Base-by-base conservation (phyloP, 306 rosid species). In the Cucumis hystrix region DNA sequence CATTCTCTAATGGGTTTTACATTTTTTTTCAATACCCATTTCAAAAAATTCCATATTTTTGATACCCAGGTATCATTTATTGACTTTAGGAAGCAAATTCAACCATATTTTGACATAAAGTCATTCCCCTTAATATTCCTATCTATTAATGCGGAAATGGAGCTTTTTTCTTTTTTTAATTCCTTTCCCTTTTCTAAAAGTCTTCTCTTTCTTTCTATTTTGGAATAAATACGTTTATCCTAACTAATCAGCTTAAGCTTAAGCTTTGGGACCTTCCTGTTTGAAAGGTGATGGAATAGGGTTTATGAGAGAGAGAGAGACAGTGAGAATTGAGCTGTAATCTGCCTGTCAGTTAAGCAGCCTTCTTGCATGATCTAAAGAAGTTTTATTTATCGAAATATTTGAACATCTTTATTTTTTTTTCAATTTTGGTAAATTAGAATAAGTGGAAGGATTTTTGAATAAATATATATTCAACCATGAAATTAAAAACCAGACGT, bases 281-380 rank as follows among this genome's bases (percentile, higher is more conserved):
- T 23, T 23, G 37, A 51, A 66, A 12, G 55, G 65, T 61, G 80
- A 79, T 66, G 81, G 87, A 77, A 86, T 89, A 83, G 91, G 93
- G 88, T 85, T 82, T 78, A 52, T 80, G 89, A 84, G 82, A 81
- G 84, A 78, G 68, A 40, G 77, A n/a, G 72, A 25, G 86, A 71
- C 69, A 4, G 81, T 7, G 64, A 47, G 59, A 58, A 87, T 93
- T 93, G 83, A 96, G 99, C 98, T 96, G 97, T 89, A 92, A 91
- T 67, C 84, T 80, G 86, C 71, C 91, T 96, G 99, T 96, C 92
- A 87, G 93, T 89, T 85, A 83, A 83, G 89, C 98, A 89, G 98
- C 85, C 83, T 91, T 96, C 92, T 88, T 92, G 99, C 96, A 88
- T 92, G 99, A 96, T 92, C 96, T 85, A 15, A 20, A 66, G 2